These are phyloP conservation scores for Trametes sp. DNA, from an alignment of 1,284 basidiomycete genomes.

Conservation along the genomic window DNA sequence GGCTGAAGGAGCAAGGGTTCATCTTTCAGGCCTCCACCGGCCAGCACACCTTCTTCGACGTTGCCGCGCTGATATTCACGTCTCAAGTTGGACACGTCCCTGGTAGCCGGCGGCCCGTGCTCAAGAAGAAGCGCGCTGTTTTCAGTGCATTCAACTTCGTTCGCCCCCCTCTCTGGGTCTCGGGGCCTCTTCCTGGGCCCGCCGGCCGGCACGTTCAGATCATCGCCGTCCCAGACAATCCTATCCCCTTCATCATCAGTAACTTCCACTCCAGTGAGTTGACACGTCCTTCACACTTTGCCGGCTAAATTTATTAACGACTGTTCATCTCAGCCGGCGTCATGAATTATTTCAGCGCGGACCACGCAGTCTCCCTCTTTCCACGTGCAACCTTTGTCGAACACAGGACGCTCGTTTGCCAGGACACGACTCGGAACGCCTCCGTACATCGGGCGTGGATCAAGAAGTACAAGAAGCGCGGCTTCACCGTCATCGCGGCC, in stretches of 20 bases:
- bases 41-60: not conserved
- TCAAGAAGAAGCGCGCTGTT: not conserved
- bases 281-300: not conserved
- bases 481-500: not conserved
- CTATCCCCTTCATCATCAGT: not conserved
- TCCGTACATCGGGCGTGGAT: not conserved
- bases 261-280: not conserved
- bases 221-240: not conserved
- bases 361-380: not conserved
- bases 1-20: not conserved
- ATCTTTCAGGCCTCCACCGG: not conserved
- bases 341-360: not conserved
- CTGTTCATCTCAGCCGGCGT: not conserved
- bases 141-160: not conserved
- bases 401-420: not conserved
- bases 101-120: not conserved
- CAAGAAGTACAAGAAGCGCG: not conserved
- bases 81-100: not conserved
- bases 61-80: not conserved
- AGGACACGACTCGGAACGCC: not conserved
- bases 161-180: not conserved
- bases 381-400: not conserved
- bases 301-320: not conserved
- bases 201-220: not conserved
- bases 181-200: not conserved